Conservation (phyloP, 2,329 filamentous ascomycete genomes). For the Fusarium musae region DNA sequence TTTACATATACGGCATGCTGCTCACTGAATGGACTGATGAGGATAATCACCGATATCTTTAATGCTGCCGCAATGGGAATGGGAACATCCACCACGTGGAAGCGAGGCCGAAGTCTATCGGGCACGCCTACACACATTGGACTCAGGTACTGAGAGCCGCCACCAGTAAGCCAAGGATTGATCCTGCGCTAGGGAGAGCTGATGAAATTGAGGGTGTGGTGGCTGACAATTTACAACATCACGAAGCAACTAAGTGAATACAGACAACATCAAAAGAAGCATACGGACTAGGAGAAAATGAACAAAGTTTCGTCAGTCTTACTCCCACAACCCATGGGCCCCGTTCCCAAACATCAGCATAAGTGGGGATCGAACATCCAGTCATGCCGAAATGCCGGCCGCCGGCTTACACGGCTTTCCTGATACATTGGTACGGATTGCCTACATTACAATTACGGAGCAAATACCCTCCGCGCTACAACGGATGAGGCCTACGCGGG, state of each 20-base stretch:
- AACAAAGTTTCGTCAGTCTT: neutral
- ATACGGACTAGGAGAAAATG: neutral
- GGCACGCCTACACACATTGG: neutral
- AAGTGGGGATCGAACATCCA: neutral
- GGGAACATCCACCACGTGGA: neutral
- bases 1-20: slow-evolving; percentile 15
- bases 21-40: neutral
- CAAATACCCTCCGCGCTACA: neutral
- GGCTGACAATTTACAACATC: neutral
- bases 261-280: neutral
- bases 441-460: neutral
- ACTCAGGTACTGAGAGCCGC: neutral
- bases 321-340: neutral
- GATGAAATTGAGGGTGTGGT: neutral
- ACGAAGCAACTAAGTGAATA: neutral
- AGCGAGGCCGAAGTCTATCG: slow-evolving; percentile 5
- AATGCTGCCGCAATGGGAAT: neutral
- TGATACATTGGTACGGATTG: neutral
- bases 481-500: slow-evolving; percentile 15
- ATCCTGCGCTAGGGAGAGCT: neutral
- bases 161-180: neutral
- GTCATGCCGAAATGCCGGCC: neutral
- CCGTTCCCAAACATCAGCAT: neutral
- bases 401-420: neutral
- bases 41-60: neutral